phyloP scores from a whole-genome alignment of 2,329 filamentous ascomycete genomes.

The Scedosporium dehoogii region DNA sequence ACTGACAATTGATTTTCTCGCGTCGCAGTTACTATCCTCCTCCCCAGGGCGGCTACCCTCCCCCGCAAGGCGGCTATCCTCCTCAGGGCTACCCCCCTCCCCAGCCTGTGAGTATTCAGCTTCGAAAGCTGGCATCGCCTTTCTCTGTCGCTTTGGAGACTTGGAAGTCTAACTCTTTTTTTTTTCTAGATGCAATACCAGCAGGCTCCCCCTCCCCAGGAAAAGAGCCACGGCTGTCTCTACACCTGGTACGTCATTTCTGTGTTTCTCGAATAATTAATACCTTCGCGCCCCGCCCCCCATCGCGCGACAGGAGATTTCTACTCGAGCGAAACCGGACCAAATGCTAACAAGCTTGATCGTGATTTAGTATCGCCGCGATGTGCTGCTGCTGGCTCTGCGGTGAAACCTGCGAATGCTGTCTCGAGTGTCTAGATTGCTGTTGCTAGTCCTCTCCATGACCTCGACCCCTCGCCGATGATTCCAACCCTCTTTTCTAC shows the following conservation, averaged over 20 bases:
- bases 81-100: constrained; percentile 14
- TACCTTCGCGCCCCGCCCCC: not conserved
- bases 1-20: not conserved
- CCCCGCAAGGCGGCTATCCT: constrained; percentile 15
- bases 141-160: not conserved
- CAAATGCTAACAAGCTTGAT: not conserved
- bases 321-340: too few species aligned
- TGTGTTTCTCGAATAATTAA: too few species aligned
- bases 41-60: constrained; percentile 15
- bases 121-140: not conserved
- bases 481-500: not conserved
- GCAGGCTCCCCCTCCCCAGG: constrained; percentile 22
- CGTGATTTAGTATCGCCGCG: constrained; percentile 23
- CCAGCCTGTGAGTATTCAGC: constrained; percentile 14
- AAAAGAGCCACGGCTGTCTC: constrained; percentile 31
- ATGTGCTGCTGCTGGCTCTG: constrained; percentile 35
- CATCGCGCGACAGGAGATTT: too few species aligned
- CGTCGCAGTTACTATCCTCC: constrained; percentile 5
- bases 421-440: constrained; percentile 29
- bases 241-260: constrained; percentile 23
- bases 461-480: not conserved
- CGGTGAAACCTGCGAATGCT: constrained; percentile 33
- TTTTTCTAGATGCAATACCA: constrained; percentile 23
- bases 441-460: constrained; percentile 20
- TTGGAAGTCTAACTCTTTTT: not conserved